phyloP scores from a whole-genome alignment of 345 rosid genomes.

The Chamaenerion angustifolium region DNA sequence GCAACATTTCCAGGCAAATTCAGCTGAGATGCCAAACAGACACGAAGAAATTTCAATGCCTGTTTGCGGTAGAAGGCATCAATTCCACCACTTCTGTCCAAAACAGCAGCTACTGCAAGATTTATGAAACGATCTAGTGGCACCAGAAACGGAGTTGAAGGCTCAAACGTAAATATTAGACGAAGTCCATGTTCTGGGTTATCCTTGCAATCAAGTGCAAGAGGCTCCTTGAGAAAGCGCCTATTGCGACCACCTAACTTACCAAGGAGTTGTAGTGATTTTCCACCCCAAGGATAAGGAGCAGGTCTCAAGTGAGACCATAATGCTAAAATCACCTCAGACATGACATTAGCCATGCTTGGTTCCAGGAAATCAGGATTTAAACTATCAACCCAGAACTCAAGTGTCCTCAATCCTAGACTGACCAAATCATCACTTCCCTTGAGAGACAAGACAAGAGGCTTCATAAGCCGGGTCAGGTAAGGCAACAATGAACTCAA shows the following conservation, averaged over 20 bases:
- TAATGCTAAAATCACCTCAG: constrained; percentile 88
- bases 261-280: constrained; percentile 90
- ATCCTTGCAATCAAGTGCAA: constrained; percentile 95
- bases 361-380: constrained; percentile 98
- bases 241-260: constrained; percentile 98
- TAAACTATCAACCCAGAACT: constrained; percentile 98
- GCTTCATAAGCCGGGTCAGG: constrained; percentile 87
- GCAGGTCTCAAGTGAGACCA: constrained; percentile 96
- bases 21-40: constrained; percentile 87
- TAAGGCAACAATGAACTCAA: constrained; percentile 84
- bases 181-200: constrained; percentile 97
- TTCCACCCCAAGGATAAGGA: constrained; percentile 90
- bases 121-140: constrained; percentile 85
- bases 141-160: constrained; percentile 86
- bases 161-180: constrained; percentile 90
- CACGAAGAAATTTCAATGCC: constrained; percentile 76
- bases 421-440: constrained; percentile 87
- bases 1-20: constrained; percentile 77
- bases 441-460: constrained; percentile 78
- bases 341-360: constrained; percentile 93
- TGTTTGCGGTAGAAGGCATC: constrained; percentile 80
- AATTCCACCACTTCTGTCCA: constrained; percentile 45
- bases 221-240: constrained; percentile 92
- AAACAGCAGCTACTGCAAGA: constrained; percentile 89
- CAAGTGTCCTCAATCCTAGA: constrained; percentile 84